phyloP scores from a whole-genome alignment of 2,329 filamentous ascomycete genomes.

The Pseudogymnoascus sp. region DNA sequence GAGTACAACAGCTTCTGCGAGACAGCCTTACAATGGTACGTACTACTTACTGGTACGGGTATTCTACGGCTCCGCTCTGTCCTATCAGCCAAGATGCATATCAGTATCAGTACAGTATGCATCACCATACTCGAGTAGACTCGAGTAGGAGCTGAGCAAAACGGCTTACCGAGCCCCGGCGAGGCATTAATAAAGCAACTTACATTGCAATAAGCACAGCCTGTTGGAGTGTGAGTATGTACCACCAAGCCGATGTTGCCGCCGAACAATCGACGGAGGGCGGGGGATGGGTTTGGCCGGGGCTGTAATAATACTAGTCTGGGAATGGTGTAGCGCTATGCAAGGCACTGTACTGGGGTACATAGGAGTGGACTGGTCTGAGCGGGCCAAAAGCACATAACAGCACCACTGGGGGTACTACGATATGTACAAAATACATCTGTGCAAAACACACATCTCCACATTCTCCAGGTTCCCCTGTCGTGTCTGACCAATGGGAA shows the following conservation, averaged over 20 bases:
- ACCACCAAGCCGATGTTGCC: not conserved
- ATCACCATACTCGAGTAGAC: too few species aligned
- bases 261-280: not conserved
- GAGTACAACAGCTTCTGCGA: not conserved
- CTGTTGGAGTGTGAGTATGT: not conserved
- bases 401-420: too few species aligned
- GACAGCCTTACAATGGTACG: not conserved
- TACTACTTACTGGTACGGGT: not conserved
- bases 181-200: not conserved
- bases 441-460: not conserved
- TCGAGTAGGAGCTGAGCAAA: not conserved
- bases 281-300: not conserved
- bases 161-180: not conserved
- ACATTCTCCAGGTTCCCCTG: conserved; percentile 6
- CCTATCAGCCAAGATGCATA: not conserved
- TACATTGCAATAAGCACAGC: not conserved
- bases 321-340: not conserved
- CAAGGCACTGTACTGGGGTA: conserved; percentile 2
- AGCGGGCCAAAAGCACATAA: not conserved
- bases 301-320: not conserved
- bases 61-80: not conserved
- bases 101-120: too few species aligned
- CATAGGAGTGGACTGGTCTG: not conserved
- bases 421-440: conserved; percentile 4
- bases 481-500: not conserved